Conservation (phyloP, 441 rosid species). For the Populus trichocarpa region DNA sequence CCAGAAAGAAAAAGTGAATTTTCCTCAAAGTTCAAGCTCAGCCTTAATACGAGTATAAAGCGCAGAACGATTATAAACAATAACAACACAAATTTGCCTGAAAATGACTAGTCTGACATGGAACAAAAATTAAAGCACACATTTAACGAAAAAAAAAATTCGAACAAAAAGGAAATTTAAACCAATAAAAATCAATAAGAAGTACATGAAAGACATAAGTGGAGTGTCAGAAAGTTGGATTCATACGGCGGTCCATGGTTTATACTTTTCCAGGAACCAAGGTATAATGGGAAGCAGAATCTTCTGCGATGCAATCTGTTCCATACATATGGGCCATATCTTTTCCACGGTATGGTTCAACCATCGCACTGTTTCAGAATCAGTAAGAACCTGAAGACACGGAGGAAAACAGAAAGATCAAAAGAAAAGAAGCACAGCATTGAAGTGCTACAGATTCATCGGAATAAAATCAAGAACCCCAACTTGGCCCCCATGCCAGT, state of each 20-base stretch:
- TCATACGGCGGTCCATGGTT: constrained; percentile 93
- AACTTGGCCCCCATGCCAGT: neutral
- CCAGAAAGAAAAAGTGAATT: neutral
- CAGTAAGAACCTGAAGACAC: constrained; percentile 54
- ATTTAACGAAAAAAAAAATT: neutral
- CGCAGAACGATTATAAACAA: neutral
- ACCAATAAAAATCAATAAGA: neutral
- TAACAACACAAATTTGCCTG: neutral
- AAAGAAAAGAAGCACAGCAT: constrained; percentile 15
- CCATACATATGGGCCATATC: constrained; percentile 95
- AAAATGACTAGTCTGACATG: neutral
- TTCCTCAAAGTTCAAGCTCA: neutral
- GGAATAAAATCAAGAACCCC: constrained; percentile 3
- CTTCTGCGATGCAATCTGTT: constrained; percentile 82
- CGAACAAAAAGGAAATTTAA: neutral
- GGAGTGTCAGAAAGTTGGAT: constrained; percentile 8
- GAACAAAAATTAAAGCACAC: neutral
- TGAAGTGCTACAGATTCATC: neutral
- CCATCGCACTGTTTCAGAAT: constrained; percentile 91
- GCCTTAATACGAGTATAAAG: neutral
- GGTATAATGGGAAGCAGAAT: constrained; percentile 87
- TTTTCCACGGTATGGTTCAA: constrained; percentile 76
- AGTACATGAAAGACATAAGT: neutral
- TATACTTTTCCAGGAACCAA: constrained; percentile 94
- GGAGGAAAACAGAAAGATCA: neutral